Conservation (phyloP, 116 monocot species). For the Phalaenopsis hybrid region DNA sequence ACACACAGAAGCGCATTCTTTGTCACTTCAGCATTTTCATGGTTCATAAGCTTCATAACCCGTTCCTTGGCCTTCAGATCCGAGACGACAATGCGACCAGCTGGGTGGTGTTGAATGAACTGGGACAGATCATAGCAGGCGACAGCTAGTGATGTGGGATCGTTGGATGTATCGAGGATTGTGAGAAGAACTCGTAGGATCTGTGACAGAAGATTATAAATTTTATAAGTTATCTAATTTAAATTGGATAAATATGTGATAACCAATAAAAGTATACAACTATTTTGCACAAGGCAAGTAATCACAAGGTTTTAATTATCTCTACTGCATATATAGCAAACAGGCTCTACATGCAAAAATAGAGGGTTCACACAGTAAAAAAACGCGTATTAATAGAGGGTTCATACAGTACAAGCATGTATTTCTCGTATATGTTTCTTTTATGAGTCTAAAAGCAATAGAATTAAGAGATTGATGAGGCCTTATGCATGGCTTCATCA, state of each 20-base stretch:
- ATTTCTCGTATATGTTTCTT: no score
- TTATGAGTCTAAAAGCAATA: neutral
- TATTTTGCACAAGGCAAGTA: no score
- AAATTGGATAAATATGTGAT: no score
- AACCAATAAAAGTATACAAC: no score
- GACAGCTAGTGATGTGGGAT: slow-evolving; percentile 80
- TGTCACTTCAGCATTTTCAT: slow-evolving; percentile 81
- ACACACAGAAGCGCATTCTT: slow-evolving; percentile 81
- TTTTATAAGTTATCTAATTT: neutral
- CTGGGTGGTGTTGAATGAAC: slow-evolving; percentile 83
- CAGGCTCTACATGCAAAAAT: no score
- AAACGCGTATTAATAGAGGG: no score
- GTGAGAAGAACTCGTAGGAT: slow-evolving; percentile 80
- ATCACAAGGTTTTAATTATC: no score
- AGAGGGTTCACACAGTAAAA: no score
- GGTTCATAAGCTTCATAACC: slow-evolving; percentile 94
- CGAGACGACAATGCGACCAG: slow-evolving; percentile 52
- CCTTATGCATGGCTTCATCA: neutral
- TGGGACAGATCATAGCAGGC: slow-evolving; percentile 90
- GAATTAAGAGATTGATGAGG: neutral
- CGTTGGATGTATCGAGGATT: slow-evolving; percentile 69
- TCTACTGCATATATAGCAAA: no score
- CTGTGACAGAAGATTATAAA: slow-evolving; percentile 29
- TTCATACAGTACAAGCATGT: no score
- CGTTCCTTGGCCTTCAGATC: slow-evolving; percentile 83